A percentile compares a stretch with the other conserved stretches of the same genome.
Conservation (phyloP, 768 basidiomycete genomes). For the Hypholoma sublateritium region DNA sequence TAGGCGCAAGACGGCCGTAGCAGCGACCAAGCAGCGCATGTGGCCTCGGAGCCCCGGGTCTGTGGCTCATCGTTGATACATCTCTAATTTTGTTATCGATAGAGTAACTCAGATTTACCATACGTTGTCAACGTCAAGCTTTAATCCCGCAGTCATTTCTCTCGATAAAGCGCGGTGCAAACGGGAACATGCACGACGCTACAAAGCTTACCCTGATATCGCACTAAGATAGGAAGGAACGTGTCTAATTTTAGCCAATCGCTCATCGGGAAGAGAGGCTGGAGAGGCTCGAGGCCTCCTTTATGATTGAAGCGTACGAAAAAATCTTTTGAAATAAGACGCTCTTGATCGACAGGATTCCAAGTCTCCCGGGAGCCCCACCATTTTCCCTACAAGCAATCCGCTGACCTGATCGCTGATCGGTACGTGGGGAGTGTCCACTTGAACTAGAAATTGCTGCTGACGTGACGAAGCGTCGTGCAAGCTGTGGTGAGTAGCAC, state of each 20-base stretch:
- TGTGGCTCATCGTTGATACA: not conserved
- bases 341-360: not conserved
- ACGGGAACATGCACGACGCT: not conserved
- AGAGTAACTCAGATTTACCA: too few species aligned
- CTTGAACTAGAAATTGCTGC: not conserved
- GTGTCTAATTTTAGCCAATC: not conserved
- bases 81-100: not conserved
- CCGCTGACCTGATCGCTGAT: not conserved
- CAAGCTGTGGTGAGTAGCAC: not conserved
- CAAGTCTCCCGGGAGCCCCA: not conserved
- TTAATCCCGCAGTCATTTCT: not conserved
- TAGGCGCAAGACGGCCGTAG: too few species aligned
- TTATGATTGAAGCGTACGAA: not conserved
- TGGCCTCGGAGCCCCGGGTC: not conserved
- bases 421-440: not conserved
- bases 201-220: not conserved
- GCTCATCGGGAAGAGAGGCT: too few species aligned
- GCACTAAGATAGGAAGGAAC: not conserved
- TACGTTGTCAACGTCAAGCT: not conserved
- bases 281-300: not conserved
- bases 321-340: not conserved
- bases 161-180: not conserved
- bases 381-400: not conserved
- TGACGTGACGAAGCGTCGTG: not conserved
- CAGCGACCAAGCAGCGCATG: too few species aligned